These are phyloP conservation scores for Scleroderma citrinum DNA, from an alignment of 768 basidiomycete genomes.

Conservation along the genomic window DNA sequence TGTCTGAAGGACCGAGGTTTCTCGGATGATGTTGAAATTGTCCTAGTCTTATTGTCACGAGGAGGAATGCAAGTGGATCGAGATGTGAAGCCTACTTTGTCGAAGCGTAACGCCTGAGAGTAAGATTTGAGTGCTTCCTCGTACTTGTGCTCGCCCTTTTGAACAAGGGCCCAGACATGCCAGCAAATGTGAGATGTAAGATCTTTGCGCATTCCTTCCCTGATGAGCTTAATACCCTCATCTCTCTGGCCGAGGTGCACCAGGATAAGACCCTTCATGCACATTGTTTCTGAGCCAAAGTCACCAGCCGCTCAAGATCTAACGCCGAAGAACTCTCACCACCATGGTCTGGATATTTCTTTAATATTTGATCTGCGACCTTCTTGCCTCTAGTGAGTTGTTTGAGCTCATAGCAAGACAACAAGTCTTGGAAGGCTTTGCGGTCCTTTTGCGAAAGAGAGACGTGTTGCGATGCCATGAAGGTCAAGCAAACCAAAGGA, in stretches of 20 bases:
- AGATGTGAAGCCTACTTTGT: conserved; percentile 58
- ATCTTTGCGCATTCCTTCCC: conserved; percentile 77
- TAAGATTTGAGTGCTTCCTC: conserved; percentile 93
- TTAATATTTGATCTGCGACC: conserved; percentile 88
- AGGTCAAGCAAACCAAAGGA: not conserved
- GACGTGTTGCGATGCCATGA: conserved; percentile 17
- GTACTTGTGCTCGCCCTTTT: conserved; percentile 92
- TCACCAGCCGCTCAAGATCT: not conserved
- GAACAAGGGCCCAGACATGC: conserved; percentile 96
- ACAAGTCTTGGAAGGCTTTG: conserved; percentile 77
- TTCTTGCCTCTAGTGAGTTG: conserved; percentile 88
- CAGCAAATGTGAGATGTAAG: conserved; percentile 91
- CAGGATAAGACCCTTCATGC: conserved; percentile 91
- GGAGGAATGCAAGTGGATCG: conserved; percentile 2
- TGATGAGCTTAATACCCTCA: conserved; percentile 77
- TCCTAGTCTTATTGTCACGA: conserved; percentile 47
- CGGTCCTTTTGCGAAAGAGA: conserved; percentile 76
- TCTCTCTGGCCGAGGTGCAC: conserved; percentile 76
- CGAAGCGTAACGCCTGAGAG: conserved; percentile 79
- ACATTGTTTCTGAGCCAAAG: conserved; percentile 69
- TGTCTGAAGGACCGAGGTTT: conserved; percentile 83
- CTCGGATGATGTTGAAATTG: conserved; percentile 88
- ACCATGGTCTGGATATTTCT: conserved; percentile 94
- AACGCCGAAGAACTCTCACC: conserved; percentile 44
- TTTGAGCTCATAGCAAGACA: conserved; percentile 83